Conservation (phyloP, 192 early-diverging fungal genomes). For the Spizellomyces punctatus region DNA sequence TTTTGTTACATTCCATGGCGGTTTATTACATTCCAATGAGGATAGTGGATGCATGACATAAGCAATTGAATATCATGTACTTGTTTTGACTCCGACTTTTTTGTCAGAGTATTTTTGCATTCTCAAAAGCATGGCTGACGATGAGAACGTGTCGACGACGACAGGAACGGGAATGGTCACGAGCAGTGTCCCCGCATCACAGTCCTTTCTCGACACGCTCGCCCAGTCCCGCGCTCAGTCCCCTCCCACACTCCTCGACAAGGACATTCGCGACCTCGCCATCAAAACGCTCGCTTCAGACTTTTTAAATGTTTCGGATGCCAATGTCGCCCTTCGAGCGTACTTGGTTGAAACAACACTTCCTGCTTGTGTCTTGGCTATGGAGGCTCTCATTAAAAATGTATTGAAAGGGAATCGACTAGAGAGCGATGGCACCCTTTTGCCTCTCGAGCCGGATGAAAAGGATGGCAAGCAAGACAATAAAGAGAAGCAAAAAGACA, state of each 20-base stretch:
- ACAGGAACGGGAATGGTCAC: too few relatives aligned
- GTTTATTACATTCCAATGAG: too few relatives aligned
- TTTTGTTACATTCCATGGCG: too few relatives aligned
- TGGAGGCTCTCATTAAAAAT: conserved; percentile 46
- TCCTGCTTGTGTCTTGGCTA: conserved; percentile 48
- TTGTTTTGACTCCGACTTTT: too few relatives aligned
- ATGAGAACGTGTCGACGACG: too few relatives aligned
- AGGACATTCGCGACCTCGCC: conserved; percentile 38
- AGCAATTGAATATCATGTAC: too few relatives aligned
- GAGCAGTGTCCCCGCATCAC: too few relatives aligned
- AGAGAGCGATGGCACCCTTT: not conserved
- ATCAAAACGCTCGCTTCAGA: conserved; percentile 42
- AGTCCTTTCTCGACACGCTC: not conserved
- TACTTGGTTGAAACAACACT: conserved; percentile 55
- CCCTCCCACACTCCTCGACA: conserved; percentile 12
- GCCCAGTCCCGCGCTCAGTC: not conserved
- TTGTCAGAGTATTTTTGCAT: too few relatives aligned
- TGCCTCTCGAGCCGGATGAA: not conserved
- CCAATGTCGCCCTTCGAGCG: conserved; percentile 44
- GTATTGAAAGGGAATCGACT: not conserved
- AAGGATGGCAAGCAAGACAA: too few relatives aligned
- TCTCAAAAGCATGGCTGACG: too few relatives aligned
- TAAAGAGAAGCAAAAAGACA: conserved; percentile 37
- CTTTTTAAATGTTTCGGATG: conserved; percentile 44
- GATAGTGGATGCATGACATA: too few relatives aligned